A percentile compares a stretch with the other conserved stretches of the same genome.
These are phyloP conservation scores for Suillus weaverae DNA, from an alignment of 768 basidiomycete genomes.

Conservation along the genomic window DNA sequence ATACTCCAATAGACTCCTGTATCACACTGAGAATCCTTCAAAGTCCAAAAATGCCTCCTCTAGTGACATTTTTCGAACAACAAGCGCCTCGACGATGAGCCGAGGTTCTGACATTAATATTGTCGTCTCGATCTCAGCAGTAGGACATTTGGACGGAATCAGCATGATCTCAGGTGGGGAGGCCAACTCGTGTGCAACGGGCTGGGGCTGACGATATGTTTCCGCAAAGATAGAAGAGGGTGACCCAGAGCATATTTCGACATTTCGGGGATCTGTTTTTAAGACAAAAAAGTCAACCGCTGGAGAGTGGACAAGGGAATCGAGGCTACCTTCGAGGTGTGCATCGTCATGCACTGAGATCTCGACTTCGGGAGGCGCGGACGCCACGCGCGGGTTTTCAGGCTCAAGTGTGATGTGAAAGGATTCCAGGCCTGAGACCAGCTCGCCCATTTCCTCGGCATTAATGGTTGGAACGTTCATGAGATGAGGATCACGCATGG, in stretches of 20 bases:
- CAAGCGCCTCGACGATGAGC: constrained; percentile 79
- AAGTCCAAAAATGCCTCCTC: constrained; percentile 81
- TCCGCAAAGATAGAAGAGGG: neutral
- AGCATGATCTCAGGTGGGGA: neutral
- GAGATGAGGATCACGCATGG: constrained; percentile 32
- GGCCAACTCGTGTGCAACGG: neutral
- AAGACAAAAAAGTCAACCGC: neutral
- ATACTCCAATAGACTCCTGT: neutral
- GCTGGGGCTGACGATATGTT: neutral
- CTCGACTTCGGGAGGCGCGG: constrained; percentile 23
- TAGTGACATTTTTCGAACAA: constrained; percentile 73
- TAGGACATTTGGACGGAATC: constrained; percentile 3
- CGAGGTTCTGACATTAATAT: constrained; percentile 38
- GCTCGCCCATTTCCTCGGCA: constrained; percentile 9
- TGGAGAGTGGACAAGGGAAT: neutral
- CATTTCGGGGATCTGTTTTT: neutral
- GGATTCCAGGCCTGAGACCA: constrained; percentile 34
- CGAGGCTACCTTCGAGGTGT: neutral
- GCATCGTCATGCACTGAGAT: constrained; percentile 11
- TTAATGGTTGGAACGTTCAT: constrained; percentile 18
- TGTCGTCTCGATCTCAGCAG: constrained; percentile 2
- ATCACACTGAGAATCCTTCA: constrained; percentile 48
- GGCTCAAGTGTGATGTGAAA: constrained; percentile 34
- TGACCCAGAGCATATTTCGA: neutral
- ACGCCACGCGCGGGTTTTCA: constrained; percentile 7